These are phyloP conservation scores for Coccomyxa subellipsoidea DNA, from an alignment of 163 green algal genomes.

Conservation along the genomic window DNA sequence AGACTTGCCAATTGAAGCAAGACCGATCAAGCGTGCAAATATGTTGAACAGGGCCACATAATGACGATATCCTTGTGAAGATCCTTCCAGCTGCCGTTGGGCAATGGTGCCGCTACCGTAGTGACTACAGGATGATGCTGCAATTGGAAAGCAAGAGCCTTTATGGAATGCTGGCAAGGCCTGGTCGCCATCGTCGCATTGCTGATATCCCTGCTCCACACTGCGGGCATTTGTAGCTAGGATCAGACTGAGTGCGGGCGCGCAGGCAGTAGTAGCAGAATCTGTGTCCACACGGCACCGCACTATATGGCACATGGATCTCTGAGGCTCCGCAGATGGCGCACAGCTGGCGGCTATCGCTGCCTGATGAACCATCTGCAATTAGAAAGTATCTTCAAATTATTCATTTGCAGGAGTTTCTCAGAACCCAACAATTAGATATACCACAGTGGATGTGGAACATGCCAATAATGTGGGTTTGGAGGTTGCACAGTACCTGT, in stretches of 20 bases:
- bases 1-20: no score
- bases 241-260: slow-evolving; percentile 45
- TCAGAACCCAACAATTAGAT: background rate
- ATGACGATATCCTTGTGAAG: no score
- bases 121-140: no score
- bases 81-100: no score
- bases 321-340: slow-evolving; percentile 54
- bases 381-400: background rate
- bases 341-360: slow-evolving; percentile 20
- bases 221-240: slow-evolving; percentile 52
- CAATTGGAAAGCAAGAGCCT: no score
- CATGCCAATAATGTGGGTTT: background rate
- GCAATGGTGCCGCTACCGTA: no score
- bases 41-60: no score
- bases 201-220: slow-evolving; percentile 53
- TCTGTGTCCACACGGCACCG: slow-evolving; percentile 74
- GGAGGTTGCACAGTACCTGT: background rate
- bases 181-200: slow-evolving; percentile 42
- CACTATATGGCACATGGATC: slow-evolving; percentile 56
- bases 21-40: no score
- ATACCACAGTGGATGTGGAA: background rate
- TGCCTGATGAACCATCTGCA: slow-evolving; percentile 1
- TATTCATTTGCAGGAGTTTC: background rate
- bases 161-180: background rate
- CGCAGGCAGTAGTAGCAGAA: slow-evolving; percentile 94